Conservation (phyloP, 768 basidiomycete species). For the Phylloporus arenicola region DNA sequence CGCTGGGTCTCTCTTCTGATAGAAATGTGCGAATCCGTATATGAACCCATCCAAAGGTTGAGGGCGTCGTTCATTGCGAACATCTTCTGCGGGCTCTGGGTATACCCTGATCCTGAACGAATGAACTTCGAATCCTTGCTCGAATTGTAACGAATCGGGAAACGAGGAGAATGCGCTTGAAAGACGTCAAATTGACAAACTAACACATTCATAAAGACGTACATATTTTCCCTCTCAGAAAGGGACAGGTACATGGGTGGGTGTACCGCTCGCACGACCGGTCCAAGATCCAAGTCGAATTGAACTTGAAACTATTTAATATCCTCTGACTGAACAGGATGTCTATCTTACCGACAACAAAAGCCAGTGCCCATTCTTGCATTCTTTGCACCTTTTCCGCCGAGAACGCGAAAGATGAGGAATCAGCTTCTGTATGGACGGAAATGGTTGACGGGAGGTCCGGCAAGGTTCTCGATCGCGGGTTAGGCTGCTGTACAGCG, state of each 20-base stretch:
- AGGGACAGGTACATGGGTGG: conserved; percentile 61
- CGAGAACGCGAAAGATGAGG: conserved; percentile 44
- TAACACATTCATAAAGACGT: background rate
- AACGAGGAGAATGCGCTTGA: conserved; percentile 86
- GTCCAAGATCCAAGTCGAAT: conserved; percentile 86
- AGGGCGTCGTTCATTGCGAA: conserved; percentile 30
- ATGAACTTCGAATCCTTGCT: conserved; percentile 78
- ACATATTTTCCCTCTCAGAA: conserved; percentile 82
- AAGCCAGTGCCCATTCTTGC: conserved; percentile 61
- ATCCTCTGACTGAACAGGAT: background rate
- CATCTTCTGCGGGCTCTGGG: conserved; percentile 14
- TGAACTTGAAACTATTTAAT: conserved; percentile 46
- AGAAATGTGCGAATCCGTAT: conserved; percentile 76
- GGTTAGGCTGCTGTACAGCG: conserved; percentile 23
- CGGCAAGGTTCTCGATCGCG: conserved; percentile 46
- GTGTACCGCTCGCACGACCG: conserved; percentile 65
- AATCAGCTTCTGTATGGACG: conserved; percentile 34
- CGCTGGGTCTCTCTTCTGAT: conserved; percentile 56
- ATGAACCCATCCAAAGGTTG: conserved; percentile 57
- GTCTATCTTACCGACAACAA: conserved; percentile 56
- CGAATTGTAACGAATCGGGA: conserved; percentile 82
- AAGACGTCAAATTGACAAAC: conserved; percentile 3
- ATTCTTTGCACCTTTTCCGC: conserved; percentile 44
- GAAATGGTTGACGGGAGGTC: conserved; percentile 30
- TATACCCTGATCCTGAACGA: conserved; percentile 78